Evolutionary conservation across 176 grass and related monocot species (phyloP).

Genomic region (Lolium multiflorum): DNA sequence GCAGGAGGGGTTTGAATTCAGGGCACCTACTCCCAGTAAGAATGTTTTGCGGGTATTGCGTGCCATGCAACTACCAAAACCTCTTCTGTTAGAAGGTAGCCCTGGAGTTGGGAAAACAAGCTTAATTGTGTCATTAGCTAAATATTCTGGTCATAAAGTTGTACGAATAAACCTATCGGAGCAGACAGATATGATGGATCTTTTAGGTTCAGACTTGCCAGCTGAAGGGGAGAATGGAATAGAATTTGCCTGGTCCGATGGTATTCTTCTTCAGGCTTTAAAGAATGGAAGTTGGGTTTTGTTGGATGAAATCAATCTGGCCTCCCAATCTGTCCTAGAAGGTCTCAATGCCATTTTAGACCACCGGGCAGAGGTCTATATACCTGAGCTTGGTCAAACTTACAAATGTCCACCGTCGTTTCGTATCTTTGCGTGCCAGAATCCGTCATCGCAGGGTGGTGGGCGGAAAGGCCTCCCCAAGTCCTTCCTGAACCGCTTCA

Average conservation of each 20-base stretch:
- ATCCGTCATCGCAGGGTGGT: constrained; percentile 92
- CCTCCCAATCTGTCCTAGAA: constrained; percentile 94
- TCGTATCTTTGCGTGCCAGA: constrained; percentile 93
- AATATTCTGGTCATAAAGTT: constrained; percentile 80
- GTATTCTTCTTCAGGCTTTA: constrained; percentile 98
- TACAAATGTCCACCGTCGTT: constrained; percentile 88
- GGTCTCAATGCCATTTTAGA: constrained; percentile 97
- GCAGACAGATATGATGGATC: constrained; percentile 99
- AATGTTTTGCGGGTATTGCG: constrained; percentile 91
- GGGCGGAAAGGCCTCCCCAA: constrained; percentile 91
- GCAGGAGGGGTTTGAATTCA: constrained; percentile 66
- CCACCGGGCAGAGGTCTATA: constrained; percentile 95
- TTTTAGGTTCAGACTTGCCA: constrained; percentile 93
- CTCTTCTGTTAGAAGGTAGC: constrained; percentile 96
- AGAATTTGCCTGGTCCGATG: constrained; percentile 96
- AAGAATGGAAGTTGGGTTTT: constrained; percentile 96
- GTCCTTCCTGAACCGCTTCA: constrained; percentile 95
- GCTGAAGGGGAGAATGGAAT: constrained; percentile 72
- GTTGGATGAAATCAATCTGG: constrained; percentile 98
- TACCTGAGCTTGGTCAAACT: constrained; percentile 83
- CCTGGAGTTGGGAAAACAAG: constrained; percentile 98
- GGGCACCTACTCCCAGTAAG: constrained; percentile 81
- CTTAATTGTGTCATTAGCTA: constrained; percentile 79
- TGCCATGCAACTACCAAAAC: constrained; percentile 89
- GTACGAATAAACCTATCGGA: constrained; percentile 96